A percentile compares a stretch with the other conserved stretches of the same genome.
Conservation (phyloP, 2,329 filamentous ascomycete species). For the Clarireedia paspali region DNA sequence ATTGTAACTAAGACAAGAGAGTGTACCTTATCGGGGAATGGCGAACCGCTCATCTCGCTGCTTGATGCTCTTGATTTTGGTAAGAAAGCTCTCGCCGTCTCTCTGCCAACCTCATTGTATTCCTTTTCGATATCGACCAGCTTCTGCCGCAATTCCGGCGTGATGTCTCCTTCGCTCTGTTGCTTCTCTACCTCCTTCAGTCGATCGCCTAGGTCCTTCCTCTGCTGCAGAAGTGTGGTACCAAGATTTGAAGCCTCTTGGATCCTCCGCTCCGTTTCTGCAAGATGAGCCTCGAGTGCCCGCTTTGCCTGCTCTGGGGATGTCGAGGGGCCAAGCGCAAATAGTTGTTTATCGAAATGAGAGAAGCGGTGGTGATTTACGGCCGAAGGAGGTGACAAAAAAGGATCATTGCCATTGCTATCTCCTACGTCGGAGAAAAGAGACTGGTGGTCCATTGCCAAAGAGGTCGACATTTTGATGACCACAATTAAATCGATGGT, state of each 20-base stretch:
- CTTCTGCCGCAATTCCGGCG: conserved; percentile 73
- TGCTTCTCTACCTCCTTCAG: conserved; percentile 78
- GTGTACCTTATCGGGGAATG: conserved; percentile 40
- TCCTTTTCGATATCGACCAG: conserved; percentile 85
- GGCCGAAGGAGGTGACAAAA: conserved; percentile 41
- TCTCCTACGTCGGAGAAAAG: conserved; percentile 17
- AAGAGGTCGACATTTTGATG: conserved; percentile 30
- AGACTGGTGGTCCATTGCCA: conserved; percentile 22
- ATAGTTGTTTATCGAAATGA: conserved; percentile 72
- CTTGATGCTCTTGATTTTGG: conserved; percentile 76
- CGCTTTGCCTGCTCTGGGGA: conserved; percentile 84
- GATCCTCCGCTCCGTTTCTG: conserved; percentile 84
- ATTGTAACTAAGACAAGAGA: conserved; percentile 1
- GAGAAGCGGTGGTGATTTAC: conserved; percentile 73
- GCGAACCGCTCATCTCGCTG: conserved; percentile 46
- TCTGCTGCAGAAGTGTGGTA: conserved; percentile 79
- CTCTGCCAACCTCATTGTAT: conserved; percentile 86
- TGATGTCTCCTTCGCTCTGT: conserved; percentile 68
- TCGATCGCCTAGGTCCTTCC: conserved; percentile 72
- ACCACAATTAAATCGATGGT: conserved; percentile 5
- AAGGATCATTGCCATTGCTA: conserved; percentile 39
- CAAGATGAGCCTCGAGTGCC: conserved; percentile 82
- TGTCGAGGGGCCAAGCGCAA: conserved; percentile 65
- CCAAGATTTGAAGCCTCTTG: conserved; percentile 88
- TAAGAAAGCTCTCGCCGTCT: conserved; percentile 82